phyloP scores from a whole-genome alignment of 192 early-diverging fungal genomes.

The Coemansia sp. region DNA sequence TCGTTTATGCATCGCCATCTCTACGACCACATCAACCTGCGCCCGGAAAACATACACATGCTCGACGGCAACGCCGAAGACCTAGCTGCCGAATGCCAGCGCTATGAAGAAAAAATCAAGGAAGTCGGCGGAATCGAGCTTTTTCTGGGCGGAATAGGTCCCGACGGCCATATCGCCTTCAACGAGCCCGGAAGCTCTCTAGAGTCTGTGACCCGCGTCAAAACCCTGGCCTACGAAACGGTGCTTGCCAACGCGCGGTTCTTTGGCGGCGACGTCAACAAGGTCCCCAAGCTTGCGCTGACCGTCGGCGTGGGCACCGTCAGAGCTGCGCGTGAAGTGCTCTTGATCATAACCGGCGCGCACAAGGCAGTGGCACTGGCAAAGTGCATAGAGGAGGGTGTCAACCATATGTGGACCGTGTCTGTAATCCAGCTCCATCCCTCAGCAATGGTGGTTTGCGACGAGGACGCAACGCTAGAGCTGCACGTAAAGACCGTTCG shows the following conservation, averaged over 20 bases:
- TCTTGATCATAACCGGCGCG: conserved; percentile 82
- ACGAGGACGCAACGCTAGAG: conserved; percentile 86
- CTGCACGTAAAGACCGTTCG: conserved; percentile 86
- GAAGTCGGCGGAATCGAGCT: conserved; percentile 80
- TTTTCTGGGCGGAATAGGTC: conserved; percentile 82
- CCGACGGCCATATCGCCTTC: conserved; percentile 89
- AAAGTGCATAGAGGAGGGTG: conserved; percentile 79
- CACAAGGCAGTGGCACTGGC: conserved; percentile 80
- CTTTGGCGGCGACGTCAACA: conserved; percentile 80
- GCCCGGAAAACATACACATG: conserved; percentile 74
- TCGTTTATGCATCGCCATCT: conserved; percentile 85
- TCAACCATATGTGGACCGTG: conserved; percentile 92
- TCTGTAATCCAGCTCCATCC: conserved; percentile 81
- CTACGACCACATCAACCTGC: conserved; percentile 80
- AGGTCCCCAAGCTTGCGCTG: conserved; percentile 85
- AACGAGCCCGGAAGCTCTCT: conserved; percentile 86
- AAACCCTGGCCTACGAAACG: conserved; percentile 86
- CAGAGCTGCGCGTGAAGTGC: conserved; percentile 80
- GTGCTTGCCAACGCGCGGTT: conserved; percentile 84
- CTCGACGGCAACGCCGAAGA: conserved; percentile 80
- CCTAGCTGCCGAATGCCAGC: conserved; percentile 73
- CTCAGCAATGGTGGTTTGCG: conserved; percentile 79
- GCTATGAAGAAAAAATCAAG: conserved; percentile 76
- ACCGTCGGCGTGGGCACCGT: conserved; percentile 88
- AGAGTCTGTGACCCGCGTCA: conserved; percentile 76